Base-by-base conservation (phyloP, 805 yeast genomes). In the Pichia paraexigua region DNA sequence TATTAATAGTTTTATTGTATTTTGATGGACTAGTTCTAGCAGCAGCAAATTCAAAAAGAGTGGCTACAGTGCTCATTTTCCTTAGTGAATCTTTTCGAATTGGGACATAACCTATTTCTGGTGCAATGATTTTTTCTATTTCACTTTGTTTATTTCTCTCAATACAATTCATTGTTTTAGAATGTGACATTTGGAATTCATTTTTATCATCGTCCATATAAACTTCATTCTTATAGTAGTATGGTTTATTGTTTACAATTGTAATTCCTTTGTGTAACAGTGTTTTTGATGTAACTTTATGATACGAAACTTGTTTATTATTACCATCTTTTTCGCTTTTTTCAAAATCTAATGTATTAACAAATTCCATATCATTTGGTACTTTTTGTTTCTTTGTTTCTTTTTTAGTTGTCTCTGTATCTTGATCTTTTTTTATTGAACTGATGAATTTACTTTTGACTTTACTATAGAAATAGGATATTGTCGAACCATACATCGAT, bases 61-160 rank as follows among this genome's bases (percentile, higher is more conserved):
- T 11, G 13, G 12, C 9, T 27, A 27, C 11, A 11, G 13, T 11
- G 10, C 13, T n/a, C 12, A 13, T 2, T 13, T 11, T n/a, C 13
- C 3, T 32, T 32, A 32, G 3, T 4, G 62, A 54, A 30, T 64
- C 67, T 45, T 62, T 52, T 42, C 63, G 50, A 11, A 64, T 63
- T 3, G 65, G 61, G 20, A 62, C 53, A 1, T 53, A 52, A 6
- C 43, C 52, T 4, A 55, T 47, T 9, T 59, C 63, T 1, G 67
- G 62, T 17, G 43, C 45, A 12, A 60, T 52, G 6, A 63, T 24
- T 3, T 63, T 56, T 7, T 58, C 58, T 25, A 64, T 41, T n/a
- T 62, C 43, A 12, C 47, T 37, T 11, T 3, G n/a, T 17, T 21
- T 49, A 10, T 44, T 40, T 9, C 37, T 32, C 12, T 32, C 37